Conservation (phyloP, 2,329 filamentous ascomycete species). For the Botrytis byssoidea region DNA sequence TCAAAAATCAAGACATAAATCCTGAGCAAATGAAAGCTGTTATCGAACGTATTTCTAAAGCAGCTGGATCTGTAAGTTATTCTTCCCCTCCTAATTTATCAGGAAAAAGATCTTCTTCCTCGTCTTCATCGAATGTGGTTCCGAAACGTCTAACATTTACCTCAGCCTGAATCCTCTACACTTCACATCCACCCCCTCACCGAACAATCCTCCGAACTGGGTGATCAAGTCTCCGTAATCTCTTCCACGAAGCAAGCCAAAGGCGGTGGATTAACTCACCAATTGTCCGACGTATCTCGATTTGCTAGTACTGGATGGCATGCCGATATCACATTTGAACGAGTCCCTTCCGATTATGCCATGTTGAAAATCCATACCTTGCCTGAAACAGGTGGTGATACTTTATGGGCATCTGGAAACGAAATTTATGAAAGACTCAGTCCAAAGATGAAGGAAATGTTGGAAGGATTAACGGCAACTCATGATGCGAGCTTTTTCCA, state of each 20-base stretch:
- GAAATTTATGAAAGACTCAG: conserved; percentile 57
- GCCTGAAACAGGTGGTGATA: conserved; percentile 49
- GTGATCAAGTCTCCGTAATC: conserved; percentile 57
- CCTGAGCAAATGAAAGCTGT: conserved; percentile 45
- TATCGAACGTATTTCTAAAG: conserved; percentile 35
- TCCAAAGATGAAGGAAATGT: conserved; percentile 46
- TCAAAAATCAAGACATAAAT: conserved; percentile 48
- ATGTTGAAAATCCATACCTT: conserved; percentile 51
- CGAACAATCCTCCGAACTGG: conserved; percentile 51
- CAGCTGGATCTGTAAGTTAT: conserved; percentile 18
- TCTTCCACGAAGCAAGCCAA: conserved; percentile 45
- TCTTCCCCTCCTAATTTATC: background rate
- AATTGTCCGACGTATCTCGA: conserved; percentile 51
- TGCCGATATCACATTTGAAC: conserved; percentile 54
- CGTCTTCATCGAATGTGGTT: background rate
- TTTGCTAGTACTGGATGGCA: conserved; percentile 52
- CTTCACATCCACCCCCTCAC: conserved; percentile 56
- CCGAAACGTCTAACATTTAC: background rate
- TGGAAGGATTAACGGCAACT: conserved; percentile 51
- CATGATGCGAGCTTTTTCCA: conserved; percentile 51
- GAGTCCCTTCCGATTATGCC: conserved; percentile 53
- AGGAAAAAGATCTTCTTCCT: background rate
- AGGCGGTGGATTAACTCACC: conserved; percentile 44
- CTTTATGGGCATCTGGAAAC: conserved; percentile 50
- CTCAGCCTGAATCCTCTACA: conserved; percentile 41